Evolutionary conservation across 305 asterid genomes (phyloP).

Genomic region (Fraxinus platypoda): DNA sequence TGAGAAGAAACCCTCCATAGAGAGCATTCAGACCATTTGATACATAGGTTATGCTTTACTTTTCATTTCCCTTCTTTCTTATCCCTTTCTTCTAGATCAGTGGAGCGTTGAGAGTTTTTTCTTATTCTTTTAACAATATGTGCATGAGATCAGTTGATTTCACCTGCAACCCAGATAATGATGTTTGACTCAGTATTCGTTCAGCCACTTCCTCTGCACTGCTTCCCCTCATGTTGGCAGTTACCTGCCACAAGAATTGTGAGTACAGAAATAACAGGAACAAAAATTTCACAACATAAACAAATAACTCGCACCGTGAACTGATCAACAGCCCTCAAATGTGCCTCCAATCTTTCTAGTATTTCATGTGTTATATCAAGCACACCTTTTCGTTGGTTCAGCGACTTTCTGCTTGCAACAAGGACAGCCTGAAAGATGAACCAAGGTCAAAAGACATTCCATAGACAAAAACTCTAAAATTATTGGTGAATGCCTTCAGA

Average conservation of each 20-base stretch:
- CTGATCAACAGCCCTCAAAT: conserved; percentile 77
- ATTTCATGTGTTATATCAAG: conserved; percentile 90
- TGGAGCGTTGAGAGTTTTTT: not conserved
- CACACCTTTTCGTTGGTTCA: conserved; percentile 72
- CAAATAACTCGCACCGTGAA: conserved; percentile 60
- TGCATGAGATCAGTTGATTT: conserved; percentile 17
- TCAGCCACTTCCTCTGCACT: conserved; percentile 95
- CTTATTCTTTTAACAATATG: not conserved
- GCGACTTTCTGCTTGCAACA: conserved; percentile 86
- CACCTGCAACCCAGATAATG: conserved; percentile 92
- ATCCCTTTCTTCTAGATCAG: not conserved
- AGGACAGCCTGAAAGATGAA: conserved; percentile 67
- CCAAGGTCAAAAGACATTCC: conserved; percentile 23
- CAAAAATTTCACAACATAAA: not conserved
- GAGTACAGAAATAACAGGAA: conserved; percentile 9
- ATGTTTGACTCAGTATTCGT: conserved; percentile 70
- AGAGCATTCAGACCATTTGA: not conserved
- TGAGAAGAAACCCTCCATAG: not conserved
- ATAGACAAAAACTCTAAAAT: conserved; percentile 3
- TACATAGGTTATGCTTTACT: not conserved
- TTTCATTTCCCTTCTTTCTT: not conserved
- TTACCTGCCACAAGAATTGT: conserved; percentile 51
- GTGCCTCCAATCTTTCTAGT: conserved; percentile 96
- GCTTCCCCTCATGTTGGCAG: conserved; percentile 94
- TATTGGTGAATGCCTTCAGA: not conserved